A percentile compares a stretch with the other conserved stretches of the same genome.
Conservation (phyloP, 1,139 yeast species). For the Saccharomyces pastorianus region DNA sequence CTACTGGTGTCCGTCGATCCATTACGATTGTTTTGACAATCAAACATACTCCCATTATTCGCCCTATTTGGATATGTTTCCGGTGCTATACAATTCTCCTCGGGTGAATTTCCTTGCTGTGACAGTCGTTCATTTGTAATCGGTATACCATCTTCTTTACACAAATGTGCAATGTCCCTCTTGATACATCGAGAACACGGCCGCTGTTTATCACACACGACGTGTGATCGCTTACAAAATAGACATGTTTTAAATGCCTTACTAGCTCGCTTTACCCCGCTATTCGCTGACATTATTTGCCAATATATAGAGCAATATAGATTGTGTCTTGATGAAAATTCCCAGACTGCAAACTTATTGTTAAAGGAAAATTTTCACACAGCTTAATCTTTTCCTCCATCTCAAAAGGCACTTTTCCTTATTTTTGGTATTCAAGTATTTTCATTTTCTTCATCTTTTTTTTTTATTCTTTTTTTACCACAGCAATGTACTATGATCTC, state of each 20-base stretch:
- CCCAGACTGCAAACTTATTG: too few relatives aligned
- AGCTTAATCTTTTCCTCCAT: background rate
- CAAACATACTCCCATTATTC: background rate
- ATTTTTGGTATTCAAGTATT: background rate
- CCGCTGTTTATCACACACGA: slow-evolving; percentile 82
- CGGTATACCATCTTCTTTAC: slow-evolving; percentile 54
- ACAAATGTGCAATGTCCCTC: slow-evolving; percentile 80
- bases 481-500: background rate
- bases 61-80: background rate
- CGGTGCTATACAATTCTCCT: background rate
- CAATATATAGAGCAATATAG: background rate
- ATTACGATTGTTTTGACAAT: background rate
- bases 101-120: background rate
- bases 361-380: background rate
- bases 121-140: background rate
- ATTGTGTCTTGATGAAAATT: background rate
- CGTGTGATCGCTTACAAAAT: slow-evolving; percentile 86
- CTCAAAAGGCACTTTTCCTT: background rate
- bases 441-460: background rate
- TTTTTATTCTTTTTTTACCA: background rate
- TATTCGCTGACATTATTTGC: background rate
- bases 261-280: slow-evolving; percentile 11
- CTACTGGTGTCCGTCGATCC: background rate
- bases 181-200: slow-evolving; percentile 87
- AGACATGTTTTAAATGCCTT: slow-evolving; percentile 55